Conservation (phyloP, 768 basidiomycete species). For the Serendipita vermifera region DNA sequence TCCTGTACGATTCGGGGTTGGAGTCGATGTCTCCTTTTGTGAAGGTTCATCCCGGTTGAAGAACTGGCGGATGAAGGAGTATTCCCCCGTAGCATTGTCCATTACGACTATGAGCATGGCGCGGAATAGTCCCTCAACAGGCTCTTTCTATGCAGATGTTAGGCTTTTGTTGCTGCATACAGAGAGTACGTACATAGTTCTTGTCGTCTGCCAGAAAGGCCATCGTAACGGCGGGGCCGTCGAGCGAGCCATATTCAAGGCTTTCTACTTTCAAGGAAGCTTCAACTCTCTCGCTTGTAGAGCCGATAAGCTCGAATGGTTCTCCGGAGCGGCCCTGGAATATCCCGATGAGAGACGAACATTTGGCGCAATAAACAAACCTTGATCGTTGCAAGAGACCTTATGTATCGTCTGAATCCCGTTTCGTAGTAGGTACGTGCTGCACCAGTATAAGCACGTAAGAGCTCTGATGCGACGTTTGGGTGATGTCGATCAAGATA, state of each 20-base stretch:
- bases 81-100: constrained; percentile 91
- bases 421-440: constrained; percentile 93
- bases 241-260: constrained; percentile 54
- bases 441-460: constrained; percentile 69
- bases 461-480: constrained; percentile 72
- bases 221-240: constrained; percentile 67
- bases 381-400: constrained; percentile 70
- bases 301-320: constrained; percentile 51
- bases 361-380: constrained; percentile 25
- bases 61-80: constrained; percentile 74
- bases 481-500: constrained; percentile 79
- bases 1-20: background rate
- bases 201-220: constrained; percentile 88
- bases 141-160: constrained; percentile 47
- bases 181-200: constrained; percentile 53
- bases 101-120: constrained; percentile 81
- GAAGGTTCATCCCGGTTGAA: constrained; percentile 35
- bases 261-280: constrained; percentile 38
- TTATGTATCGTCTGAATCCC: constrained; percentile 76
- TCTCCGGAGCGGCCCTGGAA: constrained; percentile 53
- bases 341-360: background rate
- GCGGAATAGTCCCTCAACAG: constrained; percentile 70
- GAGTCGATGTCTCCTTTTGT: constrained; percentile 15
- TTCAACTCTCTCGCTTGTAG: constrained; percentile 29
- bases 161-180: constrained; percentile 13